Evolutionary conservation across 345 rosid genomes (phyloP).

Genomic region (Draba incana): DNA sequence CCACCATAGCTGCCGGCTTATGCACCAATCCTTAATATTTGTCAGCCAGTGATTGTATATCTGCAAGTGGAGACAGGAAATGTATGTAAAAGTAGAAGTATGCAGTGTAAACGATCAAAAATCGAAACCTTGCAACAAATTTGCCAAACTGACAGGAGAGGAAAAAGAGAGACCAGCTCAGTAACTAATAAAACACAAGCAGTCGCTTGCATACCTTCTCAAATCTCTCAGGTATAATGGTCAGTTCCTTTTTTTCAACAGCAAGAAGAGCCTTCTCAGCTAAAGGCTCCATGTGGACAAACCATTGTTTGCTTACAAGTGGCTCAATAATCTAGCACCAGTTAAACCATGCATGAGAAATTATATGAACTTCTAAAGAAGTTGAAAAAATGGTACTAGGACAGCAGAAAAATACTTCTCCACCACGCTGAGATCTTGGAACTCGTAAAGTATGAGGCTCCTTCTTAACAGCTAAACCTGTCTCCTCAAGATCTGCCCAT

Average conservation of each 20-base stretch:
- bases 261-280: conserved; percentile 96
- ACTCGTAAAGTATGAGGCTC: conserved; percentile 76
- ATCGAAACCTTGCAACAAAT: conserved; percentile 8
- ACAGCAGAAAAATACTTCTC: conserved; percentile 66
- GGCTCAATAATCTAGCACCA: conserved; percentile 82
- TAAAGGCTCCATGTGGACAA: conserved; percentile 89
- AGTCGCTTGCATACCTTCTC: conserved; percentile 66
- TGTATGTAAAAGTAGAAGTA: conserved; percentile 14
- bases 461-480: conserved; percentile 82
- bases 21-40: conserved; percentile 98
- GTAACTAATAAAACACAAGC: conserved; percentile 23
- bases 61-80: conserved; percentile 44
- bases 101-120: conserved; percentile 21
- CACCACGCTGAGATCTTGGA: conserved; percentile 99
- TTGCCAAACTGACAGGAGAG: conserved; percentile 17
- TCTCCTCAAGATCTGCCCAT: conserved; percentile 96
- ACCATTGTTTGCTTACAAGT: conserved; percentile 95
- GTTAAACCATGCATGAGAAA: conserved; percentile 30
- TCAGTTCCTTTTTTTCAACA: conserved; percentile 74
- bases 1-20: conserved; percentile 99
- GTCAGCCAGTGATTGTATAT: conserved; percentile 95
- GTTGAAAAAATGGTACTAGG: conserved; percentile 21
- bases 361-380: conserved; percentile 25
- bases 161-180: conserved; percentile 2
- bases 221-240: conserved; percentile 91